Conservation (phyloP, 352 stramenopile species). For the Phytophthora palmivora region DNA sequence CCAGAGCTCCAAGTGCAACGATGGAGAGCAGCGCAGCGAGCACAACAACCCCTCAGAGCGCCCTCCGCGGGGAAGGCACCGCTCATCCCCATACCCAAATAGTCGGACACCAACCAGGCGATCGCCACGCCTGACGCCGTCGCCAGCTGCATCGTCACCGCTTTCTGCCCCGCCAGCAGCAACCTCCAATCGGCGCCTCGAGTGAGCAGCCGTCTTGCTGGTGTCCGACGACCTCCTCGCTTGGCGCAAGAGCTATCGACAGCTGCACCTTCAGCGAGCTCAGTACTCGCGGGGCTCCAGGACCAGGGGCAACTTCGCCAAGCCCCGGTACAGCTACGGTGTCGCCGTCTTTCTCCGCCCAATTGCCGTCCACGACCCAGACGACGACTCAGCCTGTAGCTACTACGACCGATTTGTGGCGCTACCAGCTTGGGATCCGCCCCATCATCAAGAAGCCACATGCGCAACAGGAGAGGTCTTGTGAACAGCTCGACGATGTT, state of each 20-base stretch:
- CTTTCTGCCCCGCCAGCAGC: not conserved
- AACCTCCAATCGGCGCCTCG: not conserved
- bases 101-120: not conserved
- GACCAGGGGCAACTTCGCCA: not conserved
- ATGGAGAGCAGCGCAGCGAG: too few species aligned
- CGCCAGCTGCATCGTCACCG: not conserved
- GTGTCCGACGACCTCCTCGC: too few species aligned
- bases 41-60: too few species aligned
- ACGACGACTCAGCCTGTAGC: not conserved
- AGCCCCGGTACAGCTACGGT: not conserved
- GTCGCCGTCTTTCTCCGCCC: not conserved
- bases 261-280: not conserved
- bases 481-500: slow-evolving; percentile 4
- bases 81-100: not conserved
- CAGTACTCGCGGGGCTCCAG: not conserved
- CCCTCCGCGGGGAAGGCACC: too few species aligned
- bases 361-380: not conserved
- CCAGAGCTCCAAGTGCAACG: too few species aligned
- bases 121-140: not conserved
- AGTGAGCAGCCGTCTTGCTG: too few species aligned
- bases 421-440: not conserved
- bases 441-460: not conserved
- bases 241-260: too few species aligned
- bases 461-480: slow-evolving; percentile 1
- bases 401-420: not conserved